Evolutionary conservation across 306 rosid species (phyloP).

Genomic region (Pyrus pyrifolia): DNA sequence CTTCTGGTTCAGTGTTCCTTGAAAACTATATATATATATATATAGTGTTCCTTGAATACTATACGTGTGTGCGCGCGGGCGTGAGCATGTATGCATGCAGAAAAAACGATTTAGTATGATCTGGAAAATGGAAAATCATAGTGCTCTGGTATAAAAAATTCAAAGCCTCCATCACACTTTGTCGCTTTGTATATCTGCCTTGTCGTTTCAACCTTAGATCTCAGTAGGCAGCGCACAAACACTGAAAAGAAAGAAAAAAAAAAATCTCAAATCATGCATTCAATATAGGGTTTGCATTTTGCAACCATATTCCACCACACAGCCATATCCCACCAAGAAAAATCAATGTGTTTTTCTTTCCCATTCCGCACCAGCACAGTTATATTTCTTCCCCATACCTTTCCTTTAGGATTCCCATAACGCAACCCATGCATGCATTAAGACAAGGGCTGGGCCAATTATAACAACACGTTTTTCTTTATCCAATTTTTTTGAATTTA

Average conservation of each 20-base stretch:
- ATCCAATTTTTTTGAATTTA: not conserved
- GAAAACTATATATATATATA: too few relatives aligned
- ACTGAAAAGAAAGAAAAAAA: not conserved
- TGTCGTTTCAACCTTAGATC: not conserved
- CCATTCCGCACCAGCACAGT: not conserved
- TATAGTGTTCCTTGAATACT: too few relatives aligned
- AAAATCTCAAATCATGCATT: not conserved
- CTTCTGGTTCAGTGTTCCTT: too few relatives aligned
- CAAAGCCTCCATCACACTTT: not conserved
- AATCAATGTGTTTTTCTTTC: not conserved
- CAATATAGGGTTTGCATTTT: not conserved
- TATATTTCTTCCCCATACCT: not conserved
- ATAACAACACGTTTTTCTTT: not conserved
- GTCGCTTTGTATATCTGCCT: not conserved
- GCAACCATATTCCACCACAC: not conserved
- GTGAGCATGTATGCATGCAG: too few relatives aligned
- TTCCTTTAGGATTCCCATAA: not conserved
- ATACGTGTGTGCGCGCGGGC: too few relatives aligned
- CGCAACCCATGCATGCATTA: not conserved
- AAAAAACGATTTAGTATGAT: not conserved
- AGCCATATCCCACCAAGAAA: not conserved
- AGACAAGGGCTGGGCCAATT: not conserved
- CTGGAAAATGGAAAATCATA: not conserved
- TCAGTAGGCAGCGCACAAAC: not conserved
- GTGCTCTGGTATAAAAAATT: not conserved